These are phyloP conservation scores for Aspergillus olivimuriae DNA, from an alignment of 495 filamentous ascomycete species.

Conservation along the genomic window DNA sequence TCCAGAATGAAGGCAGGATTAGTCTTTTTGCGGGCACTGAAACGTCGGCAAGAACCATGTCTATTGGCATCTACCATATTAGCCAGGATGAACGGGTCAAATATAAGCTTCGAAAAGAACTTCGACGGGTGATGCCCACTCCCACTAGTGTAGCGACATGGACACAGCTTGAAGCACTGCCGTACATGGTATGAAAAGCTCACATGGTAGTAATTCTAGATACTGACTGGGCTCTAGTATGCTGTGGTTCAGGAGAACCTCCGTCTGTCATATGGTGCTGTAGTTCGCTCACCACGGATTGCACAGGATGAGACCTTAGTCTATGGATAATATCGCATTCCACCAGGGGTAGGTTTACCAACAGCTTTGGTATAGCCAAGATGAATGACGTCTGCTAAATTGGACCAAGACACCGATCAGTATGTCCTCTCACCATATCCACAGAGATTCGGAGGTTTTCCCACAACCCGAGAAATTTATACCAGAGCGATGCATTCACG, in stretches of 20 bases:
- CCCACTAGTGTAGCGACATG: constrained; percentile 21
- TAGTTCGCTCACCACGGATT: constrained; percentile 33
- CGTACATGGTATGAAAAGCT: constrained; percentile 34
- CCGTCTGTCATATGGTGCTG: constrained; percentile 37
- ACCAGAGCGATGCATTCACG: constrained; percentile 45
- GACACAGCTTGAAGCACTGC: constrained; percentile 42
- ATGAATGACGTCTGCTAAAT: too few relatives aligned
- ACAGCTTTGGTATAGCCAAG: background rate
- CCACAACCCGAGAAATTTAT: constrained; percentile 38
- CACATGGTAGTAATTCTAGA: background rate
- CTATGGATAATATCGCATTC: constrained; percentile 34
- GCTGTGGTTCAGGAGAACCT: constrained; percentile 43
- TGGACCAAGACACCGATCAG: constrained; percentile 37
- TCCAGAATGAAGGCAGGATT: constrained; percentile 33
- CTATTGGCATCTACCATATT: constrained; percentile 18
- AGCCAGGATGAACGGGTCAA: constrained; percentile 4
- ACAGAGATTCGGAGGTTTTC: constrained; percentile 41
- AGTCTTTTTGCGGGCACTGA: constrained; percentile 38
- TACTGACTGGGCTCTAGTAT: background rate
- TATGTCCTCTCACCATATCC: constrained; percentile 41
- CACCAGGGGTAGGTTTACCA: constrained; percentile 24
- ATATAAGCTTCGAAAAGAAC: constrained; percentile 22
- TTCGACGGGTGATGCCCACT: constrained; percentile 25
- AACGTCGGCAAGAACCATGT: constrained; percentile 27
- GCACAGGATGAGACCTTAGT: constrained; percentile 31